Base-by-base conservation (phyloP, 345 rosid genomes). In the Eucalyptus globulus region DNA sequence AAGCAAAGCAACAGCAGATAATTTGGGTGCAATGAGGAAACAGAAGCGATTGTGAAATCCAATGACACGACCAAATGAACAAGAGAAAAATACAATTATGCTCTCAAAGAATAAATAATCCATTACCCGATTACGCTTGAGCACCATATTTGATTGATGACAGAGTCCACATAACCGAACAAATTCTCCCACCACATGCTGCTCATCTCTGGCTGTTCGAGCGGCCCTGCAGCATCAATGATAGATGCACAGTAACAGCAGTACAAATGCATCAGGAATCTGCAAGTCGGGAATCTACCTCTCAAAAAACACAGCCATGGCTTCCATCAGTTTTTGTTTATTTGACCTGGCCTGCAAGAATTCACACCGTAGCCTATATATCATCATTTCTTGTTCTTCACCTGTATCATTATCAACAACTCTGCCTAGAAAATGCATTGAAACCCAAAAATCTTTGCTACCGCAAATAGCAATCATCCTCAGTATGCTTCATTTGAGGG, bases 251-350 rank as follows among this genome's bases (percentile, higher is more conserved):
- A 31, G 87, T 51, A 17, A 50, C 60, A 51, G 45, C 87, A 86
- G 87, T n/a, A 86, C 54, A 86, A 54, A 31, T 49, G 56, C 16
- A 47, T 50, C 3, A 0, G 62, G 44, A 51, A 86, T 27, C 24
- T n/a, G n/a, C 22, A 87, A 49, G 81, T 58, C 11, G 5, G 87
- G 90, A 87, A 91, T 89, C 54, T 87, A 96, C 99, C 99, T 96
- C 85, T 97, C 97, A 91, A 96, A 97, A 96, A 97, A 97, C 90
- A 97, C 91, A 86, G 92, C 93, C 99, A 97, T 97, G 49, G 99
- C 96, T 89, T 97, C 96, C 87, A 97, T 91, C 87, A 97, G 96
- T 91, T 97, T 97, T 90, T 91, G 90, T 91, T 95, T 97, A 86
- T 97, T 95, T 58, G 92, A 51, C 91, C 95, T 95, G 80, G 99